Evolutionary conservation across 805 yeast genomes (phyloP).

Genomic region (Ogataea sp.): DNA sequence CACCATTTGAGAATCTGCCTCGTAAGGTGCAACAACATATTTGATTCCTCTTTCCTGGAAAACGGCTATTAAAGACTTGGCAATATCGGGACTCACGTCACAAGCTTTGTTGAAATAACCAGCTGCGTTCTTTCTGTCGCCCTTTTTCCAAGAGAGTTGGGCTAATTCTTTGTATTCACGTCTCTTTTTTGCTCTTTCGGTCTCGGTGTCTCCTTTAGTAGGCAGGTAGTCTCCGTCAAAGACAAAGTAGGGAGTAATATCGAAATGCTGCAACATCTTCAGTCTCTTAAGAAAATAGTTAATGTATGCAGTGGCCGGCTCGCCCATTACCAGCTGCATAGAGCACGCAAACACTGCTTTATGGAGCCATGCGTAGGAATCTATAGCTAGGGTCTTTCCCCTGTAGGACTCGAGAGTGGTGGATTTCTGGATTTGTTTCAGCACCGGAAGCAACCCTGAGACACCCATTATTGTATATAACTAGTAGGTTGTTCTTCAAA

Average conservation of each 20-base stretch:
- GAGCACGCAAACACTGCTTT: slow-evolving; percentile 79
- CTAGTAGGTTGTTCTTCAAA: background rate
- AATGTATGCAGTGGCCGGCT: slow-evolving; percentile 65
- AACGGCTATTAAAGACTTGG: slow-evolving; percentile 71
- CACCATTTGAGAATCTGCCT: slow-evolving; percentile 97
- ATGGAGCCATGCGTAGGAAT: slow-evolving; percentile 96
- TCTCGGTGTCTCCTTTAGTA: slow-evolving; percentile 67
- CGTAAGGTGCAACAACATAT: slow-evolving; percentile 94
- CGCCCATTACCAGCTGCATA: slow-evolving; percentile 63
- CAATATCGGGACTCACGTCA: slow-evolving; percentile 86
- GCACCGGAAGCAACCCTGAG: slow-evolving; percentile 68
- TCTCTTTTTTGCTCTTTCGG: slow-evolving; percentile 51
- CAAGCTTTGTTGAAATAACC: slow-evolving; percentile 71
- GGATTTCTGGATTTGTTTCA: slow-evolving; percentile 64
- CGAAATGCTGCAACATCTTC: slow-evolving; percentile 55
- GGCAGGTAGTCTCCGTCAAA: slow-evolving; percentile 90
- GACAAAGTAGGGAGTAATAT: slow-evolving; percentile 77
- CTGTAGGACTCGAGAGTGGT: slow-evolving; percentile 50
- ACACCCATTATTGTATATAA: slow-evolving; percentile 86
- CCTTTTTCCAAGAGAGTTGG: slow-evolving; percentile 37
- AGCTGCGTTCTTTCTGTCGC: slow-evolving; percentile 54
- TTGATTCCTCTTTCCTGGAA: slow-evolving; percentile 49
- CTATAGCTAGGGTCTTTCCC: slow-evolving; percentile 83
- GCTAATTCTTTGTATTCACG: slow-evolving; percentile 53
- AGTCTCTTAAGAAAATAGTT: slow-evolving; percentile 62